These are phyloP conservation scores for Bocquillonia castaneifolia DNA, from an alignment of 441 rosid genomes.

Conservation along the genomic window DNA sequence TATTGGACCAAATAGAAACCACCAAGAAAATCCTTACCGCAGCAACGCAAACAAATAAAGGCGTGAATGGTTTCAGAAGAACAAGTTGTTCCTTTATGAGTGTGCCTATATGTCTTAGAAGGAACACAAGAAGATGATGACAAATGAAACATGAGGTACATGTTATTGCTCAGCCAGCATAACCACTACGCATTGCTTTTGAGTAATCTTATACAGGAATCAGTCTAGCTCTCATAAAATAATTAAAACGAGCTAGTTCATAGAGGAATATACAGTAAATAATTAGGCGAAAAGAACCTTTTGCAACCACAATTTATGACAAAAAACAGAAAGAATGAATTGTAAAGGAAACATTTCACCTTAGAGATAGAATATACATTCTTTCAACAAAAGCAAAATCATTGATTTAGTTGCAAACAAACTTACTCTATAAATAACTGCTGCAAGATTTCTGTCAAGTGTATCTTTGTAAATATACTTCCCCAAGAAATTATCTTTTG, in stretches of 20 bases:
- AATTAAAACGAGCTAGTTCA: neutral
- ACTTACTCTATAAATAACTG: slow-evolving; percentile 79
- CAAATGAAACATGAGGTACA: neutral
- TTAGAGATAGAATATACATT: neutral
- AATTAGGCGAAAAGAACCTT: neutral
- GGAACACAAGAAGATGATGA: too few relatives aligned
- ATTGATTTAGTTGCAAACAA: neutral
- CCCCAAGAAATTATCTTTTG: slow-evolving; percentile 81
- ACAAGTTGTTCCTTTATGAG: neutral
- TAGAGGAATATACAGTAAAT: neutral
- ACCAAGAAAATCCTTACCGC: too few relatives aligned
- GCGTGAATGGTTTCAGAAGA: neutral
- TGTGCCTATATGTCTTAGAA: neutral
- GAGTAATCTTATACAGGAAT: neutral
- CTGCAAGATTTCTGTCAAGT: slow-evolving; percentile 77
- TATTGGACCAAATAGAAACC: too few relatives aligned
- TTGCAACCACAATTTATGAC: neutral
- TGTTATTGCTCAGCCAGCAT: neutral
- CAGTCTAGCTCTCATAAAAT: neutral
- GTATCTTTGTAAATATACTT: slow-evolving; percentile 91
- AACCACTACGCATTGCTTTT: neutral
- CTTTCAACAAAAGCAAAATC: neutral
- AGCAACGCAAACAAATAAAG: neutral
- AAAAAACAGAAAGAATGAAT: neutral
- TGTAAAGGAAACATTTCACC: neutral